Evolutionary conservation across 345 rosid species (phyloP), one percentile per base, ranked within the genome.

Genomic region (Hibiscus mutabilis): DNA sequence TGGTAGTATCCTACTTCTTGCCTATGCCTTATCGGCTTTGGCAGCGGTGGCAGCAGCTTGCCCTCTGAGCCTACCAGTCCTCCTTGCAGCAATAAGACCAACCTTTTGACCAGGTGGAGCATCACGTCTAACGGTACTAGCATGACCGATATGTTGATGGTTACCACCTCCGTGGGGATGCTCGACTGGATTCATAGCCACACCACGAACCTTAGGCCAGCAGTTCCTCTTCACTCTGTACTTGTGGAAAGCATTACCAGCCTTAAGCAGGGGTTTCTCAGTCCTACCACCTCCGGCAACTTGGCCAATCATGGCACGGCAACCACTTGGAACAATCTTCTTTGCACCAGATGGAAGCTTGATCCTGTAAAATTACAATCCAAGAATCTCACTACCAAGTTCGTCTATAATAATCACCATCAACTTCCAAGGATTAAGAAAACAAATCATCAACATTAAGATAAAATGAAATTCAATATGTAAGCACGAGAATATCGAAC

Each of bases 121-220:
- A 79, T 85, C 87, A 29, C 93, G 87, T 62, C 87, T 82, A 52
- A 86, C 91, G 0, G 91, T 89, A 73, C 91, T 86, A 0, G 91
- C 91, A 63, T 89, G 93, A 74, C 93, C 93, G 68, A 89, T 89
- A 35, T 88, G 93, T 76, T 88, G 93, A 75, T 88, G 91, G 88
- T 88, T 88, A 85, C 93, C 93, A 70, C 93, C 93, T 66, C 93
- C 93, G 5, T 89, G 93, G 37, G 93, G 93, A 86, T 89, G 93
- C 88, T 89, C 93, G 0, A 89, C 93, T 44, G 93, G 93, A 22
- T 89, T 89, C 93, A 89, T 89, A 46, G 93, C 93, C 73, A 89
- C 91, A 84, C 93, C 93, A 76, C 93, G 89, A 2, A 89, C 93
- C 89, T 85, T 85, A 52, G 93, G 91, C 93, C 93, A 89, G 81